Evolutionary conservation across 768 basidiomycete genomes (phyloP), one percentile per base, ranked within the genome.

Genomic region (Hydnomerulius pinastri): DNA sequence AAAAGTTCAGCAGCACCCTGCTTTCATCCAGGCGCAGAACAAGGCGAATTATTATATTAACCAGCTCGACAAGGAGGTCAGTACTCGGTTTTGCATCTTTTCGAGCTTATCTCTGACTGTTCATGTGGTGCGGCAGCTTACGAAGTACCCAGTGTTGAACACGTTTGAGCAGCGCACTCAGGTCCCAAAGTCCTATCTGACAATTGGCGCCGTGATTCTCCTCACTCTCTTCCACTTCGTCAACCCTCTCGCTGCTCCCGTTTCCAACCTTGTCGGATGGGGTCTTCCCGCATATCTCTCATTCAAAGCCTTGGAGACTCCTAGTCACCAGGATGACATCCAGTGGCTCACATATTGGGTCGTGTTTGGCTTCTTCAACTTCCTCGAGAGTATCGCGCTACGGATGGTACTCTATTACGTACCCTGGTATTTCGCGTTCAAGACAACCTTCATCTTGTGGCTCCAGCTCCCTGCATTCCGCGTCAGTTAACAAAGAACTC

Each of bases 281-380:
- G 90, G 75, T 27, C 79, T 98, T 62, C 97, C 97, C 24, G 93
- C 94, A 5, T 98, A 92, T 70, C 83, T 97, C 69, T 97, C 94
- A 44, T 83, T 98, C 77, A 89, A 88, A 73, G 95, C 97, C 24
- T 83, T 99, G 65, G 96, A 98, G 71, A 72, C 80, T 4, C 90
- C 92, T n/a, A 77, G 81, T 3, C 77, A 85, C 51, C 79, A 86
- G 58, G 92, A 96, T 59, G 90, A 96, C 71, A 77, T 88, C 62
- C 94, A 97, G 73, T 98, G 94, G 94, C 79, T 98, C 64, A 96
- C 95, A 2, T 98, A 98, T 78, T 98, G 96, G 96, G 80, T 91
- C 65, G 81, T 96, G 46, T 95, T 97, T 60, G 93, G 92, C 47
- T 88, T 86, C 71, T 86, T 97, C 81, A 96, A 88, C 77, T 91